phyloP scores from a whole-genome alignment of 495 filamentous ascomycete species.

The Lophiostoma macrostomum region DNA sequence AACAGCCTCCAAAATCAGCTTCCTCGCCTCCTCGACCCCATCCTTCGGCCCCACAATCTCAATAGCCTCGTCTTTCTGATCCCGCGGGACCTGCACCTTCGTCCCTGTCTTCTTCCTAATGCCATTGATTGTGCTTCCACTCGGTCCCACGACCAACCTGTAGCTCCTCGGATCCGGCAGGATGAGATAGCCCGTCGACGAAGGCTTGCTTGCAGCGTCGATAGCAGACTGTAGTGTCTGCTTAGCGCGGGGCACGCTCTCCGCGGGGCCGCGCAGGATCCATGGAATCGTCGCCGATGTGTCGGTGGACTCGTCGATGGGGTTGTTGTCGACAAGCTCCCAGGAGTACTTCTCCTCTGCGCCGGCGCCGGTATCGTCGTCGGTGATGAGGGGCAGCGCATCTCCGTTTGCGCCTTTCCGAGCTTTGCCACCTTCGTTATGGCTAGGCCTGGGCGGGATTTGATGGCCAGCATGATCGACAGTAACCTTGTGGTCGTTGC shows the following conservation, averaged over 20 bases:
- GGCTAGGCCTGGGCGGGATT: conserved; percentile 62
- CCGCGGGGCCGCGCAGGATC: conserved; percentile 73
- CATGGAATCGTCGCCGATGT: conserved; percentile 76
- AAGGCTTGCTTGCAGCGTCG: conserved; percentile 66
- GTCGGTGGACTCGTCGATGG: conserved; percentile 46
- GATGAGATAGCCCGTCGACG: conserved; percentile 77
- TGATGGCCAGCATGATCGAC: conserved; percentile 84
- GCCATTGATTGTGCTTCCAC: conserved; percentile 83
- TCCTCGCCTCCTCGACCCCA: conserved; percentile 81
- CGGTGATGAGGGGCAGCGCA: conserved; percentile 82
- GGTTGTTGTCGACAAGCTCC: conserved; percentile 63
- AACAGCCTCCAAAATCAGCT: conserved; percentile 82
- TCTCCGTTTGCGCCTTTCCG: conserved; percentile 50
- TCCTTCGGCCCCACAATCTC: conserved; percentile 76
- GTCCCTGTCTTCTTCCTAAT: conserved; percentile 91
- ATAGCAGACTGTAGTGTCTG: conserved; percentile 72
- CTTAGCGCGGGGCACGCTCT: conserved; percentile 75
- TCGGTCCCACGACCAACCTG: conserved; percentile 83
- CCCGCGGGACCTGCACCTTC: conserved; percentile 84
- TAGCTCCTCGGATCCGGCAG: conserved; percentile 87
- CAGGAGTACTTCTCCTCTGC: conserved; percentile 68
- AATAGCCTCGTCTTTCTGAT: conserved; percentile 79
- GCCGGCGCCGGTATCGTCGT: conserved; percentile 52
- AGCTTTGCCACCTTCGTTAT: conserved; percentile 34
- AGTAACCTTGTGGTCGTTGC: conserved; percentile 76